Percentiles rank a stretch among this genome's conserved stretches.
Conservation (phyloP, 106 monocot genomes). For the Dendrobium nobile region DNA sequence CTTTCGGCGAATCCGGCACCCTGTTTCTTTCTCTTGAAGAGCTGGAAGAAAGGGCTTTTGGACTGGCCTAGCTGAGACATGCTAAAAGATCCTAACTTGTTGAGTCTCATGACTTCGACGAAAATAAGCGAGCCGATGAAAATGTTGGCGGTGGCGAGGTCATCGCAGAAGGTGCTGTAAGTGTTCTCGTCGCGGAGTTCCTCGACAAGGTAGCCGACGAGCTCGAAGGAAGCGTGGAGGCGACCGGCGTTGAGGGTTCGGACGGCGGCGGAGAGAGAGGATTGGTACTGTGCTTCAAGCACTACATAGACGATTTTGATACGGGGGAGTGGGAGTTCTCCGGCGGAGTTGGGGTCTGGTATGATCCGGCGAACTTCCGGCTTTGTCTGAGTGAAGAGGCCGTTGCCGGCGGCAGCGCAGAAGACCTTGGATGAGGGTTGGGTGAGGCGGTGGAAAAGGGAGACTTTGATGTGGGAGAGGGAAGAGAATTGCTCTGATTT, state of each 20-base stretch:
- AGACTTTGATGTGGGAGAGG: constrained; percentile 22
- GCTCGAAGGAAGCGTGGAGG: constrained; percentile 42
- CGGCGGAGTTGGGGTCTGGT: constrained; percentile 14
- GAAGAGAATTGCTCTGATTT: constrained; percentile 20
- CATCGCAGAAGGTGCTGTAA: constrained; percentile 46
- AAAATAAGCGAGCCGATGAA: constrained; percentile 75
- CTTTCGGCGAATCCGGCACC: constrained; percentile 58
- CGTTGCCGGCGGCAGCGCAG: constrained; percentile 21
- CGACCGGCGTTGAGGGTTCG: constrained; percentile 37
- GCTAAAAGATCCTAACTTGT: constrained; percentile 76
- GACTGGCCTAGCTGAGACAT: constrained; percentile 80
- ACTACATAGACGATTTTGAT: constrained; percentile 73
- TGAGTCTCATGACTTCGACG: constrained; percentile 76
- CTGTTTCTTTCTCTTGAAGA: constrained; percentile 59
- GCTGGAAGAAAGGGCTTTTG: constrained; percentile 67
- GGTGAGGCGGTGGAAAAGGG: constrained; percentile 17
- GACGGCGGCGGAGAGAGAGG: constrained; percentile 55
- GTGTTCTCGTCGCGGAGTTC: constrained; percentile 61
- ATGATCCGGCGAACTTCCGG: constrained; percentile 60
- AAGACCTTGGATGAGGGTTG: neutral
- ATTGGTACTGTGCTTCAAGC: constrained; percentile 73
- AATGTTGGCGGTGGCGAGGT: constrained; percentile 54
- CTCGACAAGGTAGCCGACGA: constrained; percentile 70
- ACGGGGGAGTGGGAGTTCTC: constrained; percentile 21
- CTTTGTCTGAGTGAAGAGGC: constrained; percentile 63